A percentile compares a stretch with the other conserved stretches of the same genome.
Conservation (phyloP, 192 early-diverging fungal genomes). For the Entophlyctis luteolus region DNA sequence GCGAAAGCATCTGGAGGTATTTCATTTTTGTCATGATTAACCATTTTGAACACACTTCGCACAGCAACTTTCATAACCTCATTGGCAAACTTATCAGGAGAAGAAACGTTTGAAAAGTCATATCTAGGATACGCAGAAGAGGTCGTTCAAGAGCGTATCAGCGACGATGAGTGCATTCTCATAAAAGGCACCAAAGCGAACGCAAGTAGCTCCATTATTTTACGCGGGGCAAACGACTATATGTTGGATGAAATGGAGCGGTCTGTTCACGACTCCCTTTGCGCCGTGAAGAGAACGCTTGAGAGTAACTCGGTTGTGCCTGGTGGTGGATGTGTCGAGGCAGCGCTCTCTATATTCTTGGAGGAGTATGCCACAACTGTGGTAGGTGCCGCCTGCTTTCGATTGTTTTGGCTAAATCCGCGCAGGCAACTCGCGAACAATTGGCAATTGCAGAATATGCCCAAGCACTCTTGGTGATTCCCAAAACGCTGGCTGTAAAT, state of each 20-base stretch:
- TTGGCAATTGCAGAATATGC: constrained; percentile 97
- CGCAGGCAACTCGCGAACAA: constrained; percentile 90
- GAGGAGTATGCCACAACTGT: constrained; percentile 98
- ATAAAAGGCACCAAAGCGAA: constrained; percentile 89
- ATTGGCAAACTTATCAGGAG: constrained; percentile 95
- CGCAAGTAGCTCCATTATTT: constrained; percentile 84
- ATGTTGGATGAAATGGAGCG: constrained; percentile 99
- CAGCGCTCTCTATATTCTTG: constrained; percentile 91
- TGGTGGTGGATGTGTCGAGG: constrained; percentile 94
- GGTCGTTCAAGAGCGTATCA: constrained; percentile 95
- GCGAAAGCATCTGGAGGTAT: constrained; percentile 96
- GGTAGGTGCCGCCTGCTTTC: constrained; percentile 42
- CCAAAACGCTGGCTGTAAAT: constrained; percentile 96
- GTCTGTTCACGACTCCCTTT: constrained; percentile 89
- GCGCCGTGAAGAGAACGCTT: constrained; percentile 93
- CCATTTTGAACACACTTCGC: too few relatives aligned
- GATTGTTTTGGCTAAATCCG: background rate
- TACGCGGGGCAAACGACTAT: constrained; percentile 98
- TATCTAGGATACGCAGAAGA: constrained; percentile 91
- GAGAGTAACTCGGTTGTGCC: constrained; percentile 95
- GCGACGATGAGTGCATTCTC: constrained; percentile 96
- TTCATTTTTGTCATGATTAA: too few relatives aligned
- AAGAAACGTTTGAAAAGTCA: constrained; percentile 89
- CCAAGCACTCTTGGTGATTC: constrained; percentile 88
- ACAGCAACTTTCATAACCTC: constrained; percentile 90